These are phyloP conservation scores for Pholiota molesta DNA, from an alignment of 768 basidiomycete species.

Conservation along the genomic window DNA sequence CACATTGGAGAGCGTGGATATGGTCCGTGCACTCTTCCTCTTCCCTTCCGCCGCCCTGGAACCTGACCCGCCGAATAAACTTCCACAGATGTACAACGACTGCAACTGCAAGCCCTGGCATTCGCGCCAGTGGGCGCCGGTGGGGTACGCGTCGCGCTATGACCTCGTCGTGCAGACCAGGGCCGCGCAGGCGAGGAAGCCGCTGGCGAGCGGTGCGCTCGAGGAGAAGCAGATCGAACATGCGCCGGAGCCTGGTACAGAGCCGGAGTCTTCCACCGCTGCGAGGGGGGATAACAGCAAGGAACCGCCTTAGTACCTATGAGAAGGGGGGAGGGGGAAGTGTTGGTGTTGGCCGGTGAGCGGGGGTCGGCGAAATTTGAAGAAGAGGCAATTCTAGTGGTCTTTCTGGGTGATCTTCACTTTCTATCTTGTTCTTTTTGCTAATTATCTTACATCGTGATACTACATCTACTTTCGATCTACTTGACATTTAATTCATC, in stretches of 20 bases:
- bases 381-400: too few species aligned
- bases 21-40: slow-evolving; percentile 33
- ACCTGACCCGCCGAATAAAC: neutral
- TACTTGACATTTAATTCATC: too few species aligned
- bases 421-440: too few species aligned
- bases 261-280: neutral
- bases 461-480: too few species aligned
- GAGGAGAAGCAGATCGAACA: slow-evolving; percentile 29
- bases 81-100: slow-evolving; percentile 62
- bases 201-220: slow-evolving; percentile 21
- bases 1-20: slow-evolving; percentile 66
- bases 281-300: too few species aligned
- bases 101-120: slow-evolving; percentile 69
- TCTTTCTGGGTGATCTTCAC: too few species aligned
- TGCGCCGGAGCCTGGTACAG: neutral
- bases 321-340: too few species aligned
- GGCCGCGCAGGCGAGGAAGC: slow-evolving; percentile 38
- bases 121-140: slow-evolving; percentile 60
- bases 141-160: slow-evolving; percentile 49
- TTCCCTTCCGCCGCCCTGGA: neutral
- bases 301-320: too few species aligned
- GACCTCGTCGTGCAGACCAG: slow-evolving; percentile 48
- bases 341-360: too few species aligned
- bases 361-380: too few species aligned
- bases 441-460: too few species aligned